Conservation (phyloP, 345 rosid species). For the Gossypium anomalum region DNA sequence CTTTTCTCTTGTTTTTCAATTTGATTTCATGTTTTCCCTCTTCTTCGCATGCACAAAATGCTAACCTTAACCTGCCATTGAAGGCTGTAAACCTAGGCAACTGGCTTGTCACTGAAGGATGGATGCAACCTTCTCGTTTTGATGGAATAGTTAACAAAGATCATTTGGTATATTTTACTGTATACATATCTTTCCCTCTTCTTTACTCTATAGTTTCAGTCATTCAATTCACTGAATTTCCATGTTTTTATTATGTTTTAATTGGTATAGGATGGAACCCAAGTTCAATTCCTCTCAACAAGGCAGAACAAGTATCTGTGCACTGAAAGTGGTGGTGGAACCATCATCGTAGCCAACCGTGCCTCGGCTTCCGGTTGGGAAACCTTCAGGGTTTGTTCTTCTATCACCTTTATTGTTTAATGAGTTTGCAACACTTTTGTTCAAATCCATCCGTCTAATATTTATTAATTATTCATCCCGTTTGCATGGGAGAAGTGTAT, state of each 20-base stretch:
- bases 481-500: too few relatives aligned
- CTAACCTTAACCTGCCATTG: slow-evolving; percentile 15
- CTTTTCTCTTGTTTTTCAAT: neutral
- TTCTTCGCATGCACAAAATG: slow-evolving; percentile 4
- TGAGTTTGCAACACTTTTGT: too few relatives aligned
- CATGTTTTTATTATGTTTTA: neutral
- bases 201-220: neutral
- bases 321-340: slow-evolving; percentile 33
- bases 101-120: slow-evolving; percentile 38
- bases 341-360: slow-evolving; percentile 22
- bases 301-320: slow-evolving; percentile 23
- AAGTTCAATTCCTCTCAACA: slow-evolving; percentile 32
- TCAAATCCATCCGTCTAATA: too few relatives aligned
- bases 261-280: slow-evolving; percentile 37
- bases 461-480: too few relatives aligned
- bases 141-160: slow-evolving; percentile 32
- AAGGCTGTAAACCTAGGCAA: slow-evolving; percentile 37
- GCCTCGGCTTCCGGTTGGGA: slow-evolving; percentile 31
- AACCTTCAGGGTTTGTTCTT: slow-evolving; percentile 31
- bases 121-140: slow-evolving; percentile 36
- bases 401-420: neutral
- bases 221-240: neutral
- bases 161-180: slow-evolving; percentile 24
- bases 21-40: slow-evolving; percentile 8
- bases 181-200: neutral